Evolutionary conservation across 768 basidiomycete genomes (phyloP), one percentile per base, ranked within the genome.

Genomic region (Russula vinacea): DNA sequence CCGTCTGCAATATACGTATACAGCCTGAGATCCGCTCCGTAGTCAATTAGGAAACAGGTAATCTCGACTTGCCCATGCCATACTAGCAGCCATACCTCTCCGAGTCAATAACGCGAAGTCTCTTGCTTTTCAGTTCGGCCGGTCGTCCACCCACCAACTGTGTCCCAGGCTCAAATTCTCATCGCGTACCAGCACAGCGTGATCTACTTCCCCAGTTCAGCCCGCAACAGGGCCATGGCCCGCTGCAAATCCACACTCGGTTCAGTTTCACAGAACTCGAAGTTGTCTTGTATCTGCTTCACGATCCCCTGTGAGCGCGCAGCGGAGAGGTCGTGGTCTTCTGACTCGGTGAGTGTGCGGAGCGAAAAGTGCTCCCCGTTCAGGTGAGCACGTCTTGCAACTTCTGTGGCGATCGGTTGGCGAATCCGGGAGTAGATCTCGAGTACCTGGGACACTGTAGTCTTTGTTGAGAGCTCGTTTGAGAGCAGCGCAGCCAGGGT

Each of bases 401-500:
- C 70, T 35, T 65, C 68, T 40, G 68, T 70, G 0, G 74, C 68
- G 32, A 67, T 64, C 17, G 75, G 74, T 9, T 72, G 70, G 54
- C 76, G 75, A 16, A 75, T 64, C 32, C 69, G 54, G 56, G 76
- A 74, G 68, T 77, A 77, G 1, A 71, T 68, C 22, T 55, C 56
- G n/a, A 73, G 68, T 1, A 72, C 72, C 13, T 70, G 70, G 0
- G 62, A 16, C 17, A 70, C 62, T 4, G 70, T 72, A 8, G 57
- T 10, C 16, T n/a, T 42, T 11, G 72, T 71, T 13, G 74, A 70
- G 19, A 60, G 58, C 0, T 70, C 70, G 62, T 87, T 81, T 3
- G 81, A 80, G 32, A 89, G 76, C 7, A 75, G 70, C 5, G 68
- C 70, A 1, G 78, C 69, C 32, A 78, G 73, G 10, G 77, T 58